Evolutionary conservation across 805 yeast genomes (phyloP), one percentile per base, ranked within the genome.

Genomic region (Yamadazyma tumulicola): DNA sequence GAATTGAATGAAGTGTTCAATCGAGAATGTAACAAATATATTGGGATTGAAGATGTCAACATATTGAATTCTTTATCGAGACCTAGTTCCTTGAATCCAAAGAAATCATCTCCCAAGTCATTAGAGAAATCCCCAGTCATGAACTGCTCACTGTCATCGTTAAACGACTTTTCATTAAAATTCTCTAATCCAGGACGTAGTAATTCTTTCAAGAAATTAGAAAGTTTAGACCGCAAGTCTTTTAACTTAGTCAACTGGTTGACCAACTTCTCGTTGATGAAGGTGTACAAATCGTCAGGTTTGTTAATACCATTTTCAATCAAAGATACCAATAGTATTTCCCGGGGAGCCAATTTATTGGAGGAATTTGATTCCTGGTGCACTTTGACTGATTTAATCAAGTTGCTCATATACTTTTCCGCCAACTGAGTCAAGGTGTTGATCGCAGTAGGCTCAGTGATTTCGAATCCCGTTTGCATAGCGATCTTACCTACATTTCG

Each of bases 61-160:
- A 91, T 66, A 8, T 91, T 89, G 55, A 87, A 83, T 57, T 93
- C 99, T 49, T 82, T 85, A 51, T 91, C 97, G 34, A 93, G 64
- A 0, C 98, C 98, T 31, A 93, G 67, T 46, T 91, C 97, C 53
- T 76, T 84, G 68, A 93, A 94, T 0, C 99, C 99, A 64, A 94
- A 94, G 72, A 89, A 93, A 61, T 93, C 99, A 49, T 91, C 98
- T 5, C 97, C 98, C 24, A 93, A 64, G 41, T 89, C 96, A 48
- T 77, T 82, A 1, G 96, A 83, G 56, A 93, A 93, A 51, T 89
- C 97, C 38, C 99, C 99, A 19, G 93, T 84, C 45, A 91, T 61
- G 54, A 89, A 93, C 57, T 91, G 96, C 44, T 93, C 97, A 49
- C 95, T 83, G 50, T 87, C 85, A 53, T 94, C 98, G 24, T 67